These are phyloP conservation scores for Collybia nuda DNA, from an alignment of 768 basidiomycete species.

Conservation along the genomic window DNA sequence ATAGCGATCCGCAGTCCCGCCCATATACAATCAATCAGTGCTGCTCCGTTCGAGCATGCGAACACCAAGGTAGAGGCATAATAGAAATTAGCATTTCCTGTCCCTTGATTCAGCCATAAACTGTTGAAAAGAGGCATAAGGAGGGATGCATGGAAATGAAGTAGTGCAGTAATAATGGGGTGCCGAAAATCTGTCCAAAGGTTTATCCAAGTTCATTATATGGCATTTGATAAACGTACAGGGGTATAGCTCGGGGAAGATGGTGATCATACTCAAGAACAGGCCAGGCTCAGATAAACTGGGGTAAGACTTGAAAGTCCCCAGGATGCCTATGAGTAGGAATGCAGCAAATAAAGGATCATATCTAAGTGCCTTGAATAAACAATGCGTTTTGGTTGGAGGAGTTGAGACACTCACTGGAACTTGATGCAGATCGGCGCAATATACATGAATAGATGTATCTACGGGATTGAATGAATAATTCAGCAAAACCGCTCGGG, in stretches of 20 bases:
- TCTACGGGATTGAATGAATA: conserved; percentile 32
- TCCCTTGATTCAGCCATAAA: conserved; percentile 88
- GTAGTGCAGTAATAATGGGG: conserved; percentile 78
- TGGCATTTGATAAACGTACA: conserved; percentile 49
- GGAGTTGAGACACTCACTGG: conserved; percentile 47
- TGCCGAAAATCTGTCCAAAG: conserved; percentile 68
- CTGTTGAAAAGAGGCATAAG: conserved; percentile 91
- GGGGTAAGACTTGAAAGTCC: conserved; percentile 90
- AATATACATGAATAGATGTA: conserved; percentile 82
- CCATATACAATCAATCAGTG: conserved; percentile 78
- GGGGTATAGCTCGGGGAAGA: conserved; percentile 84
- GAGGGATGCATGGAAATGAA: conserved; percentile 81
- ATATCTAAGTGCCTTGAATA: conserved; percentile 45
- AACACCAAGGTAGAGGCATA: conserved; percentile 96
- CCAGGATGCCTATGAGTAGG: conserved; percentile 73
- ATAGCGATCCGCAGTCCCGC: conserved; percentile 80
- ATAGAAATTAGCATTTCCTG: conserved; percentile 98
- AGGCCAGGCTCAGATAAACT: conserved; percentile 87
- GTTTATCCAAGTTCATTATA: conserved; percentile 2
- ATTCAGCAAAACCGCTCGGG: background rate
- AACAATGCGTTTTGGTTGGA: background rate
- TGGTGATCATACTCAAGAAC: conserved; percentile 74
- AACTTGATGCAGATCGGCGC: conserved; percentile 87
- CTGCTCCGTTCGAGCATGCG: conserved; percentile 84
- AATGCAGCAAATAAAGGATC: conserved; percentile 83